phyloP scores from a whole-genome alignment of 2,329 filamentous ascomycete genomes.

The Talaromyces funiculosus region DNA sequence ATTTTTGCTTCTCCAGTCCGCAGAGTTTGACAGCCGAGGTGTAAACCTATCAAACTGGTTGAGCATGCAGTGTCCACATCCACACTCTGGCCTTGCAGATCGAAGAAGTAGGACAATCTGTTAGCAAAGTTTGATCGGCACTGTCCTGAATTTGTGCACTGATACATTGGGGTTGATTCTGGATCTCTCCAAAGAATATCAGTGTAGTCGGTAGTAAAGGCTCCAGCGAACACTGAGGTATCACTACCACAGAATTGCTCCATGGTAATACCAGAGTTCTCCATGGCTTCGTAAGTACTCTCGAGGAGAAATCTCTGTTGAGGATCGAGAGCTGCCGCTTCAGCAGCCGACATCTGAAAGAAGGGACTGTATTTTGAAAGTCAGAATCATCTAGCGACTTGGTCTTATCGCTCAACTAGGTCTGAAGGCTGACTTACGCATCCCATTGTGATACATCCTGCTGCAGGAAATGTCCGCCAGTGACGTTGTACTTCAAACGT shows the following conservation, averaged over 20 bases:
- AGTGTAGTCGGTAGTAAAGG: conserved; percentile 26
- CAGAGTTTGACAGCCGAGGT: conserved; percentile 3
- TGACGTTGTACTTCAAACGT: conserved; percentile 15
- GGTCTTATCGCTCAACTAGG: neutral
- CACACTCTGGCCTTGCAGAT: conserved; percentile 10
- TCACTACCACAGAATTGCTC: conserved; percentile 24
- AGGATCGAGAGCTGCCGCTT: conserved; percentile 5
- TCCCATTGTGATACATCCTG: conserved; percentile 27
- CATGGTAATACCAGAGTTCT: conserved; percentile 25
- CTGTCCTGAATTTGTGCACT: conserved; percentile 20
- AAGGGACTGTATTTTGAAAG: conserved; percentile 16
- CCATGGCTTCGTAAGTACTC: conserved; percentile 13
- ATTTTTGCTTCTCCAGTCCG: conserved; percentile 6
- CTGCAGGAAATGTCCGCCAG: conserved; percentile 10
- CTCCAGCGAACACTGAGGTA: conserved; percentile 29
- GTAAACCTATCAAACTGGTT: conserved; percentile 9
- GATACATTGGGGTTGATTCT: conserved; percentile 14
- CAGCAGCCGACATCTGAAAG: conserved; percentile 2
- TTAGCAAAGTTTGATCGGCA: conserved; percentile 26
- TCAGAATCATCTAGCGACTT: neutral
- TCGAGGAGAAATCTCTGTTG: conserved; percentile 27
- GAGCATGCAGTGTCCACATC: conserved; percentile 17
- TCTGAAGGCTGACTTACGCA: conserved; percentile 6
- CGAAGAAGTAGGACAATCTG: conserved; percentile 18
- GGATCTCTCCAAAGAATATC: conserved; percentile 8